phyloP scores from a whole-genome alignment of 495 filamentous ascomycete genomes.

The Letharia lupina region DNA sequence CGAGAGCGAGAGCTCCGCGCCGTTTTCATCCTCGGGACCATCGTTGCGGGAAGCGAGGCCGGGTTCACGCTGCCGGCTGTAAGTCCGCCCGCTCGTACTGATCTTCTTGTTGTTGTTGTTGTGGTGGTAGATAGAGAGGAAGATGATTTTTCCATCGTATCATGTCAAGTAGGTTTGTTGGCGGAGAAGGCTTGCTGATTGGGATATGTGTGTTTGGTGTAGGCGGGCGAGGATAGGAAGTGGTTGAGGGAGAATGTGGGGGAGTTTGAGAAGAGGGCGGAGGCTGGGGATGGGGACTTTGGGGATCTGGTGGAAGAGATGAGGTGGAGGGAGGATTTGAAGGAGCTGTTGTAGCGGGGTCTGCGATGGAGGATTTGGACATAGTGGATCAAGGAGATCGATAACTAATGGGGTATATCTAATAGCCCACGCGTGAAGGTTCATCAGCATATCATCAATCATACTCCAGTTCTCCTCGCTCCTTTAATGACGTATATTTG shows the following conservation, averaged over 20 bases:
- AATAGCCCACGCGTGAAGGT: no score
- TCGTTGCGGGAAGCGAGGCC: constrained; percentile 26
- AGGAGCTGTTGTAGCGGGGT: neutral
- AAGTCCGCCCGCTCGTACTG: neutral
- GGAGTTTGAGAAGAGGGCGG: constrained; percentile 20
- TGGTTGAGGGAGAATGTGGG: constrained; percentile 23
- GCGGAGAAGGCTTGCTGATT: no score
- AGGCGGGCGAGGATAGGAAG: constrained; percentile 24
- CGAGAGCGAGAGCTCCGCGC: constrained; percentile 15
- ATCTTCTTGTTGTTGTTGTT: neutral
- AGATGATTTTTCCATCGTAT: no score
- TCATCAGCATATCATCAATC: neutral
- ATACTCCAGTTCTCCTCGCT: neutral
- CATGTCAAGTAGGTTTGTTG: no score
- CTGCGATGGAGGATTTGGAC: no score
- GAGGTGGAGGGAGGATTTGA: constrained; percentile 17
- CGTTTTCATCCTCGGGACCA: constrained; percentile 26
- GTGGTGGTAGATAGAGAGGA: no score
- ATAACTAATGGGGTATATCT: neutral
- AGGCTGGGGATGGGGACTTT: constrained; percentile 25
- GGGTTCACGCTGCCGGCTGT: constrained; percentile 28
- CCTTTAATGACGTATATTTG: neutral
- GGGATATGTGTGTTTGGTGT: neutral
- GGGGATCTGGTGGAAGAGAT: constrained; percentile 24
- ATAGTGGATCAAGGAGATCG: no score